These are phyloP conservation scores for Colletotrichum salicis DNA, from an alignment of 2,329 filamentous ascomycete genomes.

Conservation along the genomic window DNA sequence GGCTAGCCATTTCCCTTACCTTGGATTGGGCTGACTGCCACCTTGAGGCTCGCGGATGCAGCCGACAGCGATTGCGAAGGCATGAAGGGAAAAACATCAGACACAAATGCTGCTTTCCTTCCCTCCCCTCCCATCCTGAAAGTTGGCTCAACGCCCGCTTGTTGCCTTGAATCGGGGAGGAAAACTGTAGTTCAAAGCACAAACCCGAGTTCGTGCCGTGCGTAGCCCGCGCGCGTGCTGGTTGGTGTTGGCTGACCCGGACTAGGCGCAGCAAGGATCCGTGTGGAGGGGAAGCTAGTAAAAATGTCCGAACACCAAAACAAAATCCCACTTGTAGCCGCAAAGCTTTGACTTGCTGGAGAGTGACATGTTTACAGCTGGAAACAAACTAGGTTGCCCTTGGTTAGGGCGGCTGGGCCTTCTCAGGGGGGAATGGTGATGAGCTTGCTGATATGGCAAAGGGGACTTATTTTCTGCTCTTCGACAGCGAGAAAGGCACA, in stretches of 20 bases:
- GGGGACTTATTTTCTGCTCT: not conserved
- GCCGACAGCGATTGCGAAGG: conserved; percentile 7
- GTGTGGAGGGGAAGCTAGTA: not conserved
- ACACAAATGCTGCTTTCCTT: not conserved
- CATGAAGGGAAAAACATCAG: conserved; percentile 4
- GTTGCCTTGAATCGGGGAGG: not conserved
- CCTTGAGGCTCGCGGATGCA: conserved; percentile 14
- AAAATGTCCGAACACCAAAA: conserved; percentile 9
- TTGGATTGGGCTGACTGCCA: not conserved
- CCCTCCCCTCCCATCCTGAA: not conserved
- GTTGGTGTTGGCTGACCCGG: not conserved
- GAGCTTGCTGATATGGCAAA: not conserved
- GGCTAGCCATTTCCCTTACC: not conserved
- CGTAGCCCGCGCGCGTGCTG: conserved; percentile 11
- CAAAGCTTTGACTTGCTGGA: conserved; percentile 2
- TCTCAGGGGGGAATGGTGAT: not conserved
- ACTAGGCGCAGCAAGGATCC: conserved; percentile 16
- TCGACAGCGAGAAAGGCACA: not conserved
- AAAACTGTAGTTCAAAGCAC: conserved; percentile 3
- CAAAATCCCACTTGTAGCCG: not conserved
- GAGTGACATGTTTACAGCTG: not conserved
- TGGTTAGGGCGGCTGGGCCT: not conserved
- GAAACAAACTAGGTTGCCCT: conserved; percentile 1
- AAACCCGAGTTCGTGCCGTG: conserved; percentile 19
- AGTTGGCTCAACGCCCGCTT: not conserved